A percentile compares a stretch with the other conserved stretches of the same genome.
Conservation (phyloP, 78 protist genomes). For the Protostelium mycophagum region DNA sequence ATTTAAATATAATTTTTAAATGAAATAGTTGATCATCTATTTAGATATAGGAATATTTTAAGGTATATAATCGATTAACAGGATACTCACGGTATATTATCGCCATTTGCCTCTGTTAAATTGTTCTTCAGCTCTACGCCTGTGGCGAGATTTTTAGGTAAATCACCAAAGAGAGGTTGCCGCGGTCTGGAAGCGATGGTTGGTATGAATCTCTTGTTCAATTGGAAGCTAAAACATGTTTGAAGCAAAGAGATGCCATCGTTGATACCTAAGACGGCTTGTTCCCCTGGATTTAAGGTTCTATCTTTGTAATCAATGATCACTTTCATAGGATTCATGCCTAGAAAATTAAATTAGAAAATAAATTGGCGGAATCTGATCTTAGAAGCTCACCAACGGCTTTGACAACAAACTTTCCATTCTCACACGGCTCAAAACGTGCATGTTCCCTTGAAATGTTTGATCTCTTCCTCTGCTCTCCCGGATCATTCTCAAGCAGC, state of each 20-base stretch:
- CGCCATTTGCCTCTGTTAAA: too few species aligned
- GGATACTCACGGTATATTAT: too few species aligned
- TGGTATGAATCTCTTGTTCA: neutral
- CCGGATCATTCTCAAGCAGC: neutral
- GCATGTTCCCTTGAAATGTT: neutral
- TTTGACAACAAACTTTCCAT: neutral
- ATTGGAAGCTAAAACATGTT: neutral
- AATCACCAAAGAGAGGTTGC: neutral
- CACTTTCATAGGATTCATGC: neutral
- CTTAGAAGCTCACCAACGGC: neutral
- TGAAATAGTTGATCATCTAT: too few species aligned
- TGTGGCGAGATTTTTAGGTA: too few species aligned
- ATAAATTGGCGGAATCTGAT: neutral
- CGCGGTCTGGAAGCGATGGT: neutral
- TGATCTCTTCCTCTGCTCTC: neutral
- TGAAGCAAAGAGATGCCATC: neutral
- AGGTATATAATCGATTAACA: too few species aligned
- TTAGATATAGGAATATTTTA: too few species aligned
- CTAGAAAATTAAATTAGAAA: neutral
- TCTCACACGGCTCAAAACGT: neutral
- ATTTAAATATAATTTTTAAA: too few species aligned
- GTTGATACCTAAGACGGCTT: neutral
- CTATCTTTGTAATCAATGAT: neutral
- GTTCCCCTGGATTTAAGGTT: neutral
- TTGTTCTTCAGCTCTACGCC: too few species aligned